Evolutionary conservation across 2,329 filamentous ascomycete species (phyloP), one percentile per base, ranked within the genome.

Genomic region (Didymella lethalis): DNA sequence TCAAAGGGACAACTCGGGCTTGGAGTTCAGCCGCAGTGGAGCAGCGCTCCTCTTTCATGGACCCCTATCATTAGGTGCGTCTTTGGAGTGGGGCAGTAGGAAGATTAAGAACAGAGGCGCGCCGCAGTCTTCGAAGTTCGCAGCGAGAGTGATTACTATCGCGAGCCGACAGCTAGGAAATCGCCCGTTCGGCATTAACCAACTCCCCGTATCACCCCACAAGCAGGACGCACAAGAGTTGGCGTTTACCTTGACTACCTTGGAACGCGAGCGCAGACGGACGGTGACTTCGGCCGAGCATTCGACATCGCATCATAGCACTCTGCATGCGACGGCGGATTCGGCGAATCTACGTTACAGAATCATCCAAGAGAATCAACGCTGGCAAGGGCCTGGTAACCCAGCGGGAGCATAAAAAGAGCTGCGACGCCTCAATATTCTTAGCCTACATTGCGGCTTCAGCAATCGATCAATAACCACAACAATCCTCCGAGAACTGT

Each of bases 1-100:
- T 50, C 50, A 46, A 55, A 25, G 38, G 50, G 29, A 16, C 32
- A 18, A 38, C 18, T 40, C 29, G 51, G 44, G 18, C 32, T 23
- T 46, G 31, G 28, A 29, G 14, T 43, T 49, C 56, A 54, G 46
- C 56, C 50, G 47, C 41, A 51, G 50, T 29, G 46, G 50, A 47
- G 47, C 46, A 34, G 8, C n/a, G 38, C 23, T 51, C 56, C 46
- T 54, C 56, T 50, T 54, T 59, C 26, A 31, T 12, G 23, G 29
- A 31, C 23, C 23, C 44, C 36, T 53, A 41, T 20, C 23, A 36
- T 31, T 53, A 26, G 28, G 16, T 25, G 43, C 8, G n/a, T 14
- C 41, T 4, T 4, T 12, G 38, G n/a, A 31, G 32, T 58, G 38
- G 36, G 31, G 31, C 28, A 23, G 23, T 7, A 45, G 12, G 28